A percentile compares a stretch with the other conserved stretches of the same genome.
Evolutionary conservation across 805 yeast genomes (phyloP).

Genomic region (Brettanomyces sp.): DNA sequence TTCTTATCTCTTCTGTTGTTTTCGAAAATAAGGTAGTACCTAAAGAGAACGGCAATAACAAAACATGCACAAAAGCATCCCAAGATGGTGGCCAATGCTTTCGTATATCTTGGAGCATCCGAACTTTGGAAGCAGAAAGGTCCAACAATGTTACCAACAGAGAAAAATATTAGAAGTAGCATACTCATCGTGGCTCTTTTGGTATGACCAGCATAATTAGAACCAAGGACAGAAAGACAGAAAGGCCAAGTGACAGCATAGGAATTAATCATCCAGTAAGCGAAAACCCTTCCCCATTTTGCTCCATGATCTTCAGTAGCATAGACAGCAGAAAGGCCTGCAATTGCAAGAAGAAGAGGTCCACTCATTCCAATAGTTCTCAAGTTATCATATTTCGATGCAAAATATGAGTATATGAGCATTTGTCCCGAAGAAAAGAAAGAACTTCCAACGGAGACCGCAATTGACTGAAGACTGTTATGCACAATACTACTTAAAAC

Average conservation of each 20-base stretch:
- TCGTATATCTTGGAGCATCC: slow-evolving; percentile 36
- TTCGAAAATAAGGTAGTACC: slow-evolving; percentile 24
- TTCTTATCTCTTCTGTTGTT: slow-evolving; percentile 32
- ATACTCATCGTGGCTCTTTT: slow-evolving; percentile 39
- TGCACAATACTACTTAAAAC: slow-evolving; percentile 14
- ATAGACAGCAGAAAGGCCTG: slow-evolving; percentile 18
- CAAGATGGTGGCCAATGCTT: slow-evolving; percentile 24
- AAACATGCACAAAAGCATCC: slow-evolving; percentile 30
- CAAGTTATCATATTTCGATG: slow-evolving; percentile 10
- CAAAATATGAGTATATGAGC: slow-evolving; percentile 10
- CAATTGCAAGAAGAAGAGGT: slow-evolving; percentile 18
- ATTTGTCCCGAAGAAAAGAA: slow-evolving; percentile 18
- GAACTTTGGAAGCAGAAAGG: slow-evolving; percentile 35
- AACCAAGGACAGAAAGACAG: slow-evolving; percentile 3
- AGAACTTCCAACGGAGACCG: slow-evolving; percentile 8
- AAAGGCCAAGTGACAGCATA: slow-evolving; percentile 6
- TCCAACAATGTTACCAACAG: slow-evolving; percentile 45
- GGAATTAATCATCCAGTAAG: slow-evolving; percentile 25
- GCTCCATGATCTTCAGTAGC: slow-evolving; percentile 16
- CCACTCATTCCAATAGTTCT: slow-evolving; percentile 15
- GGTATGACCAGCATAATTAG: slow-evolving; percentile 37
- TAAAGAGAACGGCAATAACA: slow-evolving; percentile 20
- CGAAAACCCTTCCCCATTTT: slow-evolving; percentile 23
- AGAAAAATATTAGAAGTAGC: slow-evolving; percentile 33
- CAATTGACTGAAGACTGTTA: slow-evolving; percentile 11